phyloP scores from a whole-genome alignment of 805 yeast species.

The Metschnikowia noctiluminum region DNA sequence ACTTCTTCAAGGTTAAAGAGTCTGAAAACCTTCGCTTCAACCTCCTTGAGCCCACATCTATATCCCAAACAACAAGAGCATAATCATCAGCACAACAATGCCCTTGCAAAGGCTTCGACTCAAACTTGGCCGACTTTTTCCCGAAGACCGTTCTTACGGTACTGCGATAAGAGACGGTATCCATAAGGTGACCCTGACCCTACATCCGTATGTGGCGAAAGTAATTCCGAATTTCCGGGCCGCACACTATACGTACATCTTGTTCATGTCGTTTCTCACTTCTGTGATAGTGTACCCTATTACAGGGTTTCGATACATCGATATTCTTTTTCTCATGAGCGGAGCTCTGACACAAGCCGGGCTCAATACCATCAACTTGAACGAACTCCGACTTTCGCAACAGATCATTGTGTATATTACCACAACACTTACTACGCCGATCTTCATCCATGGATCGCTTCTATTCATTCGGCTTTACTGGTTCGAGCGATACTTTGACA shows the following conservation, averaged over 20 bases:
- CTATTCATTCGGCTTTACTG: conserved; percentile 79
- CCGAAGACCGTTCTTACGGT: conserved; percentile 6
- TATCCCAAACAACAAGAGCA: no score
- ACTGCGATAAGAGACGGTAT: conserved; percentile 17
- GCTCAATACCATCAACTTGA: conserved; percentile 71
- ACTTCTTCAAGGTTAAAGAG: no score
- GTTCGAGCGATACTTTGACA: conserved; percentile 84
- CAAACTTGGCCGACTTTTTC: background rate
- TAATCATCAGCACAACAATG: background rate
- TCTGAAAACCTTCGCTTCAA: no score
- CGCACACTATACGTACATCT: conserved; percentile 73
- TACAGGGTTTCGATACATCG: conserved; percentile 65
- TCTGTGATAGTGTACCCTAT: conserved; percentile 78
- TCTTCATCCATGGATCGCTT: conserved; percentile 77
- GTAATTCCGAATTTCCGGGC: conserved; percentile 54
- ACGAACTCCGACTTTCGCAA: conserved; percentile 66
- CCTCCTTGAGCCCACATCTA: no score
- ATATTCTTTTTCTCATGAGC: conserved; percentile 69
- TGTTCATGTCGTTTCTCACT: conserved; percentile 54
- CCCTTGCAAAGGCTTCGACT: background rate
- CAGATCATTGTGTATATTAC: conserved; percentile 68
- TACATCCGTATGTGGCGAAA: conserved; percentile 41
- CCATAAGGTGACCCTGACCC: conserved; percentile 29
- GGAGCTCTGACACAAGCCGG: conserved; percentile 93
- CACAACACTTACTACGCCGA: conserved; percentile 75